These are phyloP conservation scores for Cladosporium velox DNA, from an alignment of 2,329 filamentous ascomycete species.

Conservation along the genomic window DNA sequence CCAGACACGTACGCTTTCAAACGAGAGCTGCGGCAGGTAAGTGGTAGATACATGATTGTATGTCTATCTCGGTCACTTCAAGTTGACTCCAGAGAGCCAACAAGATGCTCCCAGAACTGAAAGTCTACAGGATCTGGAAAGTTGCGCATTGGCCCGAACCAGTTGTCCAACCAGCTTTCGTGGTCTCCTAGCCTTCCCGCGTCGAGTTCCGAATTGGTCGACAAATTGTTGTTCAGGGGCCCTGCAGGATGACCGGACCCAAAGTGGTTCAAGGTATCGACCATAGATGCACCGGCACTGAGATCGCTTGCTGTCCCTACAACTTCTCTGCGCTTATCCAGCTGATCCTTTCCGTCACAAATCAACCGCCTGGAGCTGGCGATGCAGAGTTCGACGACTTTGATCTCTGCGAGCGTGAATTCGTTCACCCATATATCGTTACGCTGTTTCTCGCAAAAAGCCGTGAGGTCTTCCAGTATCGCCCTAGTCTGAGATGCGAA, in stretches of 20 bases:
- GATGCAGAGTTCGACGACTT: constrained; percentile 2
- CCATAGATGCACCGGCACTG: neutral
- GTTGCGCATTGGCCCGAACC: constrained; percentile 1
- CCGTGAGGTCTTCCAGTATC: constrained; percentile 8
- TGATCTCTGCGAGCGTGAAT: neutral
- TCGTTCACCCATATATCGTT: neutral
- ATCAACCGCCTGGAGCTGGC: neutral
- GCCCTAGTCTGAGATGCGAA: neutral
- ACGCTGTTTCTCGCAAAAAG: constrained; percentile 6
- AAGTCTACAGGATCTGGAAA: constrained; percentile 1
- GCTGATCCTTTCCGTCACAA: neutral
- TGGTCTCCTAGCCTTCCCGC: neutral
- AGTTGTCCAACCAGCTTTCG: constrained; percentile 4
- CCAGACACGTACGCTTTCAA: too few relatives aligned
- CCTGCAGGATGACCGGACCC: neutral
- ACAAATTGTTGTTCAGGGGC: neutral
- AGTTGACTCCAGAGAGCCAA: neutral
- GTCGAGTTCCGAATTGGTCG: neutral
- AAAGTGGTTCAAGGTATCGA: too few relatives aligned
- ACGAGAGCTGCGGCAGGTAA: too few relatives aligned
- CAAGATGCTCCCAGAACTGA: constrained; percentile 2
- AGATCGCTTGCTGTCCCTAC: neutral
- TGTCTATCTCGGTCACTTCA: neutral
- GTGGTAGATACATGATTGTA: too few relatives aligned
- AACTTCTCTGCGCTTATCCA: neutral